Base-by-base conservation (phyloP, 768 basidiomycete genomes). In the Suillus cothurnatus region DNA sequence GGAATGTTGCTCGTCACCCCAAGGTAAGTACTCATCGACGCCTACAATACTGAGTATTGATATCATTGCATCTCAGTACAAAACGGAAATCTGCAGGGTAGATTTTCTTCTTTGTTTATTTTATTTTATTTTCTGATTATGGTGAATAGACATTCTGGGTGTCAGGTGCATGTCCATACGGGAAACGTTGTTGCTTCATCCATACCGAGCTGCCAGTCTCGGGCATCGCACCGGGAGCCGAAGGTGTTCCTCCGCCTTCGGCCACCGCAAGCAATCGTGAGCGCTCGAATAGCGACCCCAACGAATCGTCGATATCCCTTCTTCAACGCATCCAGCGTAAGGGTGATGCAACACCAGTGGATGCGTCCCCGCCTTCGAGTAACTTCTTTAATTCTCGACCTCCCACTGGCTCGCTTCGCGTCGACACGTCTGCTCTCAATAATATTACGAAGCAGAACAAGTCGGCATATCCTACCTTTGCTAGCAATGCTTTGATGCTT, bases 111-210 rank as follows among this genome's bases (percentile, higher is more conserved):
- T 21, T 21, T 56, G 8, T 50, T 47, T 9, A 19, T 7, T 4
- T 9, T 9, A 7, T 43, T 21, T 23, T 6, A 7, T 6, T 28
- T 7, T 68, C 41, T 64, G 69, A 64, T 69, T 56, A 71, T 39
- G 6, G 32, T 65, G 31, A 45, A 12, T 71, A 94, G 89, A 95
- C 94, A 9, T 95, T 95, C 82, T 95, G 94, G 92, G 90, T 95
- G 15, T 94, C 93, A 56, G 94, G 94, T 32, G 93, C 94, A 21
- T 95, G 94, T 73, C 94, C 94, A 0, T 95, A 95, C 69, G 94
- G 94, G 61, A 94, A 94, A 77, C 81, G 94, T 64, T 95, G 94
- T 77, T 95, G 94, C 80, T 95, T 95, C 84, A 95, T 95, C 71
- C 94, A 95, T 72, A 95, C 94, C 2, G 93, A 92, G 71, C 82